These are phyloP conservation scores for Solanum rostratum DNA, from an alignment of 257 asterid species.

Conservation along the genomic window DNA sequence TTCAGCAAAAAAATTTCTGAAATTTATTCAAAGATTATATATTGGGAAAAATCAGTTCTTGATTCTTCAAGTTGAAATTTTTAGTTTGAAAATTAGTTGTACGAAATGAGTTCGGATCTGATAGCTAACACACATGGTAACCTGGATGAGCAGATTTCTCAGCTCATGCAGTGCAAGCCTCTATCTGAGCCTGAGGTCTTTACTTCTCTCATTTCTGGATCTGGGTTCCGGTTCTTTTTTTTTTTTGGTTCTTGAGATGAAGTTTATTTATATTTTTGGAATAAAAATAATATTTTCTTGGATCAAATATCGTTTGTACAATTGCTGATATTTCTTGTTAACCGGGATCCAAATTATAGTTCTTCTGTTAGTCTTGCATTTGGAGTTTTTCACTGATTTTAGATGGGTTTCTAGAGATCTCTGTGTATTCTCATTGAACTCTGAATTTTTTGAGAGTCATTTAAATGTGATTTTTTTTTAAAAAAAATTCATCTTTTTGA, in stretches of 20 bases:
- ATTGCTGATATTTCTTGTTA: background rate
- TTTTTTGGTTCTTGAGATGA: background rate
- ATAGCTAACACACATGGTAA: constrained; percentile 65
- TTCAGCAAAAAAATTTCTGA: background rate
- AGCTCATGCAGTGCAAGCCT: constrained; percentile 97
- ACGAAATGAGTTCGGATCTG: constrained; percentile 82
- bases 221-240: constrained; percentile 8
- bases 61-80: background rate
- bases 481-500: background rate
- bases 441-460: background rate
- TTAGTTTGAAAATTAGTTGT: background rate
- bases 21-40: background rate
- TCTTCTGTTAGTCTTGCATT: background rate
- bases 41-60: background rate
- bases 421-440: background rate
- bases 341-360: background rate
- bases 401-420: background rate
- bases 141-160: constrained; percentile 86
- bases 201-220: constrained; percentile 8
- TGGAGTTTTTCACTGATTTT: background rate
- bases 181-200: constrained; percentile 77
- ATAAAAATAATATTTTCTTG: background rate
- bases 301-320: background rate
- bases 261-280: background rate
- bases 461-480: background rate